Evolutionary conservation across 768 basidiomycete genomes (phyloP).

Genomic region (Crepidotus variabilis): DNA sequence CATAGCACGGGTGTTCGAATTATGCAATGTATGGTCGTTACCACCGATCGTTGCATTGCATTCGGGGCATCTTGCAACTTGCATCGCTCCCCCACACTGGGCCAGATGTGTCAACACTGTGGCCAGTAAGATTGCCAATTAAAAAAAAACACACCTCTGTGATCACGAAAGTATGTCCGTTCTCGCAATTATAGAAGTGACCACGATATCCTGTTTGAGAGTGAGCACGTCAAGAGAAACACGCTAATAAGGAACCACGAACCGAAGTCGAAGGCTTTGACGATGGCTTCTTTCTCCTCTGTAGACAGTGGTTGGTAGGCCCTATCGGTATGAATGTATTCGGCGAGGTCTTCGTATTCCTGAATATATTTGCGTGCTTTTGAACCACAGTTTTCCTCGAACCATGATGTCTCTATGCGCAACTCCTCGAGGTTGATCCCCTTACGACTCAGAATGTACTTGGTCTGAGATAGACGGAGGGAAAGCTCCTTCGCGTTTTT

Average conservation of each 20-base stretch:
- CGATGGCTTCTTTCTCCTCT: slow-evolving; percentile 46
- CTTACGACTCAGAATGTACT: slow-evolving; percentile 7
- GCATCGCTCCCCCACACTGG: slow-evolving; percentile 58
- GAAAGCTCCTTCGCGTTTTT: neutral
- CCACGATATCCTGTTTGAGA: slow-evolving; percentile 28
- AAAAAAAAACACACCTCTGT: slow-evolving; percentile 36
- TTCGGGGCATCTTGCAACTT: slow-evolving; percentile 48
- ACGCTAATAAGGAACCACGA: neutral
- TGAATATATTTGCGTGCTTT: slow-evolving; percentile 34
- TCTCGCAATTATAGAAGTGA: slow-evolving; percentile 49
- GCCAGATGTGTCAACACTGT: neutral
- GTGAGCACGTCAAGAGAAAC: neutral
- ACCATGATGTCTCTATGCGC: slow-evolving; percentile 35
- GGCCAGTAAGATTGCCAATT: neutral
- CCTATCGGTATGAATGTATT: slow-evolving; percentile 32
- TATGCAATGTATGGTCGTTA: slow-evolving; percentile 31
- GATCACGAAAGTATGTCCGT: slow-evolving; percentile 63
- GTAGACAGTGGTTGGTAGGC: slow-evolving; percentile 51
- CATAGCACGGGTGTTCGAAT: slow-evolving; percentile 38
- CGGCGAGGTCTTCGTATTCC: slow-evolving; percentile 42
- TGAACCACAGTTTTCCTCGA: slow-evolving; percentile 36
- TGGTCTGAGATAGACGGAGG: slow-evolving; percentile 4
- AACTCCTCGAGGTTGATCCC: neutral
- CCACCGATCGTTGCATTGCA: slow-evolving; percentile 56
- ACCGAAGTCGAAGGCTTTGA: slow-evolving; percentile 49